phyloP scores from a whole-genome alignment of 2,329 filamentous ascomycete species.

The Beauveria sp. region DNA sequence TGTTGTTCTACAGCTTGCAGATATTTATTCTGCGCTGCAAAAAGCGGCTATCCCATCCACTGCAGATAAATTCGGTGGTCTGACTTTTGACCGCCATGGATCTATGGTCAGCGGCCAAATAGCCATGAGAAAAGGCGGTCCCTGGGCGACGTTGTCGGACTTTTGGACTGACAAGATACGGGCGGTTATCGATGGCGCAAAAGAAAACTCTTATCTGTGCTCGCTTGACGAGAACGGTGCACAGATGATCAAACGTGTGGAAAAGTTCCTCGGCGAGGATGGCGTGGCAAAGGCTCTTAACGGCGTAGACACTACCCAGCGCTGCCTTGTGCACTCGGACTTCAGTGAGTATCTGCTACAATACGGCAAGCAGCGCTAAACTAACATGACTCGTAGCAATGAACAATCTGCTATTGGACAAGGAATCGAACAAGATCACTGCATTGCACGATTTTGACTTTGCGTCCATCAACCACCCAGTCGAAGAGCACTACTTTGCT shows the following conservation, averaged over 20 bases:
- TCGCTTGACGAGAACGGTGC: slow-evolving; percentile 13
- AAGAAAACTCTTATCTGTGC: slow-evolving; percentile 7
- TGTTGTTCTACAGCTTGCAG: slow-evolving; percentile 17
- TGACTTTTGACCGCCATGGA: slow-evolving; percentile 14
- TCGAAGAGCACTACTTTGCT: slow-evolving; percentile 19
- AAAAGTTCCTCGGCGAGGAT: slow-evolving; percentile 11
- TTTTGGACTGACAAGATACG: slow-evolving; percentile 13
- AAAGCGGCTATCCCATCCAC: slow-evolving; percentile 9
- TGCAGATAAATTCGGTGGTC: slow-evolving; percentile 12
- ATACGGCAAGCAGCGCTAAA: neutral
- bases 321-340: slow-evolving; percentile 19
- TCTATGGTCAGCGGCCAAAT: slow-evolving; percentile 15
- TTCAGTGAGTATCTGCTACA: slow-evolving; percentile 16
- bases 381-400: slow-evolving; percentile 14
- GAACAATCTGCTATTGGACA: slow-evolving; percentile 22
- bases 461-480: slow-evolving; percentile 17
- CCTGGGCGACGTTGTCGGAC: slow-evolving; percentile 14
- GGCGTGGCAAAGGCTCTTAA: neutral
- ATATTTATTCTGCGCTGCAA: slow-evolving; percentile 16
- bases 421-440: slow-evolving; percentile 15
- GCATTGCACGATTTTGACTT: slow-evolving; percentile 20
- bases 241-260: slow-evolving; percentile 11
- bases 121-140: slow-evolving; percentile 15
- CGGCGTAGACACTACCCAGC: slow-evolving; percentile 13
- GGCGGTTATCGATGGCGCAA: slow-evolving; percentile 6